Conservation (phyloP, 1,284 basidiomycete genomes). For the Hemileia vastatrix region DNA sequence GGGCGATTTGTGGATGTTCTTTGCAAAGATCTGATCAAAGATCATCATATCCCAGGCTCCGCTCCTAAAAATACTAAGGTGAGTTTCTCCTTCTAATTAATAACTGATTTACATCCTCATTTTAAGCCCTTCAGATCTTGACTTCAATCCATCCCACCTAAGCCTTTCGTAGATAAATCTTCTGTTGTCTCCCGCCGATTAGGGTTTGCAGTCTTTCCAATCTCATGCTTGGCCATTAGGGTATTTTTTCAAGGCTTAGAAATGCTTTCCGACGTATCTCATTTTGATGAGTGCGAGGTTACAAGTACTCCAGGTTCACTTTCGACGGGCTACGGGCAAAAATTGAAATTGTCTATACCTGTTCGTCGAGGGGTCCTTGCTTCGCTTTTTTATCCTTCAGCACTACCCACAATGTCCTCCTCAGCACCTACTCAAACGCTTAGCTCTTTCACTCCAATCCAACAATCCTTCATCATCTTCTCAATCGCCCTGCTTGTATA, state of each 20-base stretch:
- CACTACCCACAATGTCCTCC: too few species aligned
- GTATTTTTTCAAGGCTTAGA: conserved; percentile 67
- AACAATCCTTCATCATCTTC: conserved; percentile 5
- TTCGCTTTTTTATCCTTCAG: too few species aligned
- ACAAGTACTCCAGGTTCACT: neutral
- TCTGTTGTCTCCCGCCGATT: conserved; percentile 85
- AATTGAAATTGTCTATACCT: neutral
- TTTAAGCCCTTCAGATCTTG: neutral
- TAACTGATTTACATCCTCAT: neutral
- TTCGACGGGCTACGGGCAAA: neutral
- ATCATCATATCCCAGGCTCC: conserved; percentile 60
- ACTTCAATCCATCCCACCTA: conserved; percentile 38
- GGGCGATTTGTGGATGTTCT: conserved; percentile 92
- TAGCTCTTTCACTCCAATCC: neutral
- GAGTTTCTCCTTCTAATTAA: conserved; percentile 25
- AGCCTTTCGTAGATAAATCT: conserved; percentile 87
- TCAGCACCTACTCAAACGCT: neutral
- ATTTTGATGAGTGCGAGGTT: conserved; percentile 44
- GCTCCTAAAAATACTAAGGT: conserved; percentile 66
- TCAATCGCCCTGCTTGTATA: neutral
- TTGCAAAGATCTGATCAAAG: conserved; percentile 81
- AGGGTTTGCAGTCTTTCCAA: conserved; percentile 83
- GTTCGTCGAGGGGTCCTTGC: neutral
- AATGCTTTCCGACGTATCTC: conserved; percentile 51
- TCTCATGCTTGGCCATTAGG: conserved; percentile 81